Conservation (phyloP, 2,329 filamentous ascomycete species). For the Trichoderma sp. region DNA sequence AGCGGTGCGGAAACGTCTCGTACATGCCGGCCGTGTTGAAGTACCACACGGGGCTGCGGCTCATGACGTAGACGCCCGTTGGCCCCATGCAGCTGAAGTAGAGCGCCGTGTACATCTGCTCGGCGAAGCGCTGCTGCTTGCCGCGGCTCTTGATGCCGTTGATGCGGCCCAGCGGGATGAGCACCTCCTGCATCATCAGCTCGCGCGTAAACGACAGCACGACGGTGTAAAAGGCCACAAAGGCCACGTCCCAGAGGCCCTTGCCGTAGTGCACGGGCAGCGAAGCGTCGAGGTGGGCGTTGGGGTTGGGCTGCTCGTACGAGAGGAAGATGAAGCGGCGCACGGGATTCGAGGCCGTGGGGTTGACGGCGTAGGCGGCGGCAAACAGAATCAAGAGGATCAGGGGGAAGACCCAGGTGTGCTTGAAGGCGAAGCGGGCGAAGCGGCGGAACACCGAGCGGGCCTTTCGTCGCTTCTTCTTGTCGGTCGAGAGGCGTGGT, state of each 20-base stretch:
- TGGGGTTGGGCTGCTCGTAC: constrained; percentile 56
- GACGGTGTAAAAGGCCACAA: constrained; percentile 84
- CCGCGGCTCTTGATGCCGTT: constrained; percentile 68
- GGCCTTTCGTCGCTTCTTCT: constrained; percentile 23
- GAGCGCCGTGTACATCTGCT: constrained; percentile 88
- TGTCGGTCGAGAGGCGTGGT: constrained; percentile 10
- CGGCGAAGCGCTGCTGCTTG: constrained; percentile 90
- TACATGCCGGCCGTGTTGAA: constrained; percentile 91
- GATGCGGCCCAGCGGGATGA: constrained; percentile 72
- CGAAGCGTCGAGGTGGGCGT: constrained; percentile 37
- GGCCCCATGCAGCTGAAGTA: constrained; percentile 85
- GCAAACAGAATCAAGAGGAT: constrained; percentile 66
- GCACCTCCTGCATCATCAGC: constrained; percentile 88
- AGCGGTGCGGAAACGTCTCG: constrained; percentile 79
- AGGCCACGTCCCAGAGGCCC: constrained; percentile 78
- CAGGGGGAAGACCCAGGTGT: constrained; percentile 67
- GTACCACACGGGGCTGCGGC: constrained; percentile 84
- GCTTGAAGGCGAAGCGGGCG: constrained; percentile 47
- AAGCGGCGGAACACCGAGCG: constrained; percentile 22
- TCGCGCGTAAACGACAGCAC: constrained; percentile 90
- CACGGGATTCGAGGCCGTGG: constrained; percentile 75
- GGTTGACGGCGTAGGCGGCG: constrained; percentile 71
- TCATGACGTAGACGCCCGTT: constrained; percentile 87
- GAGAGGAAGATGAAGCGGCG: constrained; percentile 85
- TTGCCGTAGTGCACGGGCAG: constrained; percentile 76